Percentiles rank a stretch among this genome's conserved stretches.
Evolutionary conservation across 1,139 yeast species (phyloP).

Genomic region (Suhomyces bolitotheri): DNA sequence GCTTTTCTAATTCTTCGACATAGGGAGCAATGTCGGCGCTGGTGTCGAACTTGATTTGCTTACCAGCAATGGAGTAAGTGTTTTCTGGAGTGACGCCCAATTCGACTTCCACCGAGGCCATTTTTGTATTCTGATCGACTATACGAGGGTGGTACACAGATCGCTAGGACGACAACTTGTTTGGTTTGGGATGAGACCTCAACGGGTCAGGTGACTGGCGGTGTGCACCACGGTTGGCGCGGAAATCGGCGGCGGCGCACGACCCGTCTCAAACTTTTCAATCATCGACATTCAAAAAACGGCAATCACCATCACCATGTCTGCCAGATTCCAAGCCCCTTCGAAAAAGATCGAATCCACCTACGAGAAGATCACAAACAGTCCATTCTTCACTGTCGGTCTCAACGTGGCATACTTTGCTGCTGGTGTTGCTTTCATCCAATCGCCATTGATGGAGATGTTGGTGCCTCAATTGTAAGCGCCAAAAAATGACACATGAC

Average conservation of each 20-base stretch:
- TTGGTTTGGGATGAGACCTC: too few relatives aligned
- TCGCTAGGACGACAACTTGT: too few relatives aligned
- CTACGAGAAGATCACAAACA: constrained; percentile 53
- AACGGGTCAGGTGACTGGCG: too few relatives aligned
- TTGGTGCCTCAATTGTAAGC: constrained; percentile 70
- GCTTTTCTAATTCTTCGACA: constrained; percentile 51
- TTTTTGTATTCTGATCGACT: too few relatives aligned
- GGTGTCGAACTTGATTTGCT: constrained; percentile 73
- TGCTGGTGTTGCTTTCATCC: constrained; percentile 73
- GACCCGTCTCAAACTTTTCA: constrained; percentile 3
- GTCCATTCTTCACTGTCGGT: constrained; percentile 65
- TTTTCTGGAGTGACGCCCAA: constrained; percentile 33
- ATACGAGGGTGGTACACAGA: too few relatives aligned
- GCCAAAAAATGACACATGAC: too few relatives aligned
- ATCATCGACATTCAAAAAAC: constrained; percentile 2
- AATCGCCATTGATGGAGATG: constrained; percentile 78
- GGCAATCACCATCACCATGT: constrained; percentile 13
- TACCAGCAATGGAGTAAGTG: constrained; percentile 66
- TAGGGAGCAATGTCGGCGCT: constrained; percentile 71
- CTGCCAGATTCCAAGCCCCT: constrained; percentile 20
- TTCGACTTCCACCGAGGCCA: constrained; percentile 29
- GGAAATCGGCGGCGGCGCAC: background rate
- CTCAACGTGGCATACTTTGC: constrained; percentile 64
- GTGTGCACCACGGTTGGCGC: constrained; percentile 1
- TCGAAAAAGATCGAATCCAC: constrained; percentile 32